Base-by-base conservation (phyloP, 1,139 yeast genomes). In the Lodderomyces pseudojiufengensis region DNA sequence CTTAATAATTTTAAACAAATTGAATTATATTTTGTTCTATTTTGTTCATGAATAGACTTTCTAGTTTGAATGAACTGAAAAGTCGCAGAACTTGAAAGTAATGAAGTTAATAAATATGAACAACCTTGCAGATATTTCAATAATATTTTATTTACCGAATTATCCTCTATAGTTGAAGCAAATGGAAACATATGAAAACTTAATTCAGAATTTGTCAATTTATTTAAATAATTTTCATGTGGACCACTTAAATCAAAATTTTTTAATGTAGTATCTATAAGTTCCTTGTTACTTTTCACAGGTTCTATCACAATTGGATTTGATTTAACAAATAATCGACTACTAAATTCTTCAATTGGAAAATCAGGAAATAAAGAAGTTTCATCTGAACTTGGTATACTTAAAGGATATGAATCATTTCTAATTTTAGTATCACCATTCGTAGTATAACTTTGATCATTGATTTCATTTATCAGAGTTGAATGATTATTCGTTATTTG, bases 61-160 rank as follows among this genome's bases (percentile, higher is more conserved):
- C 63, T 62, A 2, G 64, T 55, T 22, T 56, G 55, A 40, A 64
- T 65, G 45, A 47, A 63, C 40, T 62, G 63, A 36, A 65, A 59
- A 2, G 68, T 65, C 1, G 73, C 68, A 23, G 62, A 53, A 35
- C 61, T 55, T 8, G 72, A 69, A 34, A 68, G 50, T 18, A 68
- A 45, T 13, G 69, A 49, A 27, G 61, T 54, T 21, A 68, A 50
- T 15, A 68, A 48, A 41, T 63, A 65, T 4, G 67, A 59, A 41
- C 71, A 65, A 16, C 54, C 50, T 30, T 52, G 51, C 54, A 63
- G 60, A 43, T 65, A 63, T 31, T 52, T 55, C 18, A 68, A 50
- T 15, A 68, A 46, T 3, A 67, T 45, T 34, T 54, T 52, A 13
- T 62, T 54, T 11, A 60, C 70, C 39, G 58, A 63, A 46, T 68